Evolutionary conservation across 495 filamentous ascomycete genomes (phyloP), one percentile per base, ranked within the genome.

Genomic region (Aspergillus sclerotioniger): DNA sequence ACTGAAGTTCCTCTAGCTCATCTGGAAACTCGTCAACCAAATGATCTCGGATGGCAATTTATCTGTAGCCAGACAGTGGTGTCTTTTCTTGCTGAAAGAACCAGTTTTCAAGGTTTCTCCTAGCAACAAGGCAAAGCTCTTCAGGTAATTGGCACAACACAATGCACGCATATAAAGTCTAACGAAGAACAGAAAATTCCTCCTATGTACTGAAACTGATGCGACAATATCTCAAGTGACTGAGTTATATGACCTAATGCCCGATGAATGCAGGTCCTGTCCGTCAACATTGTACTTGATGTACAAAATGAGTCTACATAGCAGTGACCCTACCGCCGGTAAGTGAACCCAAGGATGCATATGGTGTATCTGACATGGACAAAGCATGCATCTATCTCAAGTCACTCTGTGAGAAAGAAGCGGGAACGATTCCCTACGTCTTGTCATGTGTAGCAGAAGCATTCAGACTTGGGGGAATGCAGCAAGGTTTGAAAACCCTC

Each of bases 391-490:
- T 80, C 33, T 86, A 83, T 53, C 79, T 91, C 25, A 67, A 83
- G 39, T 64, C 62, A 1, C 72, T 93, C 28, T 77, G 68, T 37
- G 67, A 74, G 41, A 58, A 71, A 21, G 72, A 77, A 0, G 67
- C 76, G 6, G 78, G 83, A 44, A 78, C 86, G 54, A 74, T 80
- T 8, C 77, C 70, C 21, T 82, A 88, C 54, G 77, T 96, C 7
- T 88, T 89, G 51, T 88, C 90, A 0, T 94, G 91, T 62, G 85
- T 87, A 56, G 70, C 88, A 3, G 90, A 93, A 62, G 87, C 91
- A 4, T 84, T 92, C 41, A 76, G 85, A 61, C 67, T 72, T 1
- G 85, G 87, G 3, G 81, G 90, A 58, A 84, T 80, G 28, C 57
- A 61, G 8, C 76, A 84, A 53, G 82, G 85, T 5, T 71, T 88